Base-by-base conservation (phyloP, 2,329 filamentous ascomycete species). In the Pseudogymnoascus sp. region DNA sequence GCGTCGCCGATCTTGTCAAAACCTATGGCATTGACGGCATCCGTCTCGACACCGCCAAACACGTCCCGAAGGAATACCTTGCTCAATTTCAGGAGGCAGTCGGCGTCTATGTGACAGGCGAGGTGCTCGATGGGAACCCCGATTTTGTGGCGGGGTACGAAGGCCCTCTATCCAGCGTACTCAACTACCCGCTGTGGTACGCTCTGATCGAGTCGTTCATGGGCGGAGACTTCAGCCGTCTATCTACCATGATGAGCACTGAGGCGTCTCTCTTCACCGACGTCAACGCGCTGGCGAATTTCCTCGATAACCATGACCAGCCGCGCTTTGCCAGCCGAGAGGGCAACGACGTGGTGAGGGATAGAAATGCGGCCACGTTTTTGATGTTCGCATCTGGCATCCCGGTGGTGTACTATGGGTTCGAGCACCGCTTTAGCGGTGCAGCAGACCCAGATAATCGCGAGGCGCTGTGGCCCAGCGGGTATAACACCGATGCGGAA, bases 91-190 rank as follows among this genome's bases (percentile, higher is more conserved):
- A 78, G 19, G 65, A 74, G 2, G 79, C 81, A 0, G 76, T 82
- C 0, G 83, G 82, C 3, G 80, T 86, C 2, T 87, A 83, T 71
- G 76, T 78, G 3, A 76, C 86, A n/a, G 84, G 85, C 4, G 85
- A 88, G 68, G 83, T 87, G 2, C 80, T 78, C 43, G 75, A 83
- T 38, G 83, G 82, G 31, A 74, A 80, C 65, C 76, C 80, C 0
- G 65, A 71, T 77, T 85, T 75, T 75, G 76, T 26, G 29, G 82
- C 76, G 12, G 77, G 76, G 11, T 86, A 84, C 68, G 76, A 82
- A 38, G 72, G 75, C 61, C 70, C 49, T 7, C 10, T 55, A 14
- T 11, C 49, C 5, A 55, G 49, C 6, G 63, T 63, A 3, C 63
- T 68, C 38, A 66, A 66, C 45, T 68, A 65, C 23, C 39, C 60